Conservation (phyloP, 129 eudicot genomes). For the Kitagawia praeruptora region DNA sequence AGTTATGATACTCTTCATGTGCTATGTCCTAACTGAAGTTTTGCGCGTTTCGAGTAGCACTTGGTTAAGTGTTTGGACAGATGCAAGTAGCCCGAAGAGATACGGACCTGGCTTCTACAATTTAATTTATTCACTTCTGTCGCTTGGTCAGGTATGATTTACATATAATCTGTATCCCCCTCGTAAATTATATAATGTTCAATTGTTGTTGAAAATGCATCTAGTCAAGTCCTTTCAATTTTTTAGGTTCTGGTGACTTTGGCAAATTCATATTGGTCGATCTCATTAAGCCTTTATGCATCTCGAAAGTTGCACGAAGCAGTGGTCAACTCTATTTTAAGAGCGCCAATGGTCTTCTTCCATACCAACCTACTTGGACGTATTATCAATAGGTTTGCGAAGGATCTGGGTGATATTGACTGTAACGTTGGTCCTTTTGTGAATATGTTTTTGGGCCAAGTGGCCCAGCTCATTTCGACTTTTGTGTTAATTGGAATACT, state of each 20-base stretch:
- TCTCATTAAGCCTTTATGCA: constrained; percentile 74
- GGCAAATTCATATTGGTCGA: constrained; percentile 86
- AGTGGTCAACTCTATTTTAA: constrained; percentile 63
- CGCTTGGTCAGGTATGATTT: constrained; percentile 69
- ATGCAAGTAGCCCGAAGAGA: constrained; percentile 52
- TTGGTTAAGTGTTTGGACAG: constrained; percentile 97
- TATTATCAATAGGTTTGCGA: constrained; percentile 82
- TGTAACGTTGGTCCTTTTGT: constrained; percentile 65
- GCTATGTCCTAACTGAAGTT: constrained; percentile 68
- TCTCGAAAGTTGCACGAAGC: constrained; percentile 75
- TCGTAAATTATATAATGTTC: background rate
- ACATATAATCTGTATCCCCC: background rate
- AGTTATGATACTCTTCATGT: constrained; percentile 51
- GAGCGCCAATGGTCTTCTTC: constrained; percentile 98
- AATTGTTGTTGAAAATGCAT: background rate
- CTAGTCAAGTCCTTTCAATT: background rate
- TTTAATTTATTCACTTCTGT: constrained; percentile 71
- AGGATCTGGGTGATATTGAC: constrained; percentile 93
- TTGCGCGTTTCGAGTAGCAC: constrained; percentile 82
- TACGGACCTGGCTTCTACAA: constrained; percentile 61
- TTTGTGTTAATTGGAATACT: constrained; percentile 81
- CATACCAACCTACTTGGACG: constrained; percentile 96
- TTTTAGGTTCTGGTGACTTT: constrained; percentile 72
- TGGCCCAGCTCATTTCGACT: constrained; percentile 81
- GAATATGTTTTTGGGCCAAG: constrained; percentile 70